A percentile compares a stretch with the other conserved stretches of the same genome.
phyloP scores from a whole-genome alignment of 2,329 filamentous ascomycete genomes.

The Penicillium sp. region DNA sequence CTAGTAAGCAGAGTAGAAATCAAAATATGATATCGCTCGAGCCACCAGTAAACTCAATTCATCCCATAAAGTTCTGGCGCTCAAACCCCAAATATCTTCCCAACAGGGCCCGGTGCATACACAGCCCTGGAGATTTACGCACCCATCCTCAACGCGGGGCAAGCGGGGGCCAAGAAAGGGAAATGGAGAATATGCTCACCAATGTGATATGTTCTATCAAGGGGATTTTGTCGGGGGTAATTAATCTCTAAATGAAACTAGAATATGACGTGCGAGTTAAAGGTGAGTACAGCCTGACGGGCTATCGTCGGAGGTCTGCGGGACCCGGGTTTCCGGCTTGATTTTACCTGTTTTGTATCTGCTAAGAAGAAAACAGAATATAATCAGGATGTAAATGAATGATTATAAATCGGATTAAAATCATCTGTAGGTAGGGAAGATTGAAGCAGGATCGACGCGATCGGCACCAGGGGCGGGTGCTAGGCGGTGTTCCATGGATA shows the following conservation, averaged over 20 bases:
- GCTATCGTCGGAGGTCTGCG: too few relatives aligned
- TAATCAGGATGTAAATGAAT: too few relatives aligned
- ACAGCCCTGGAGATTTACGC: neutral
- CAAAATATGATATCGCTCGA: neutral
- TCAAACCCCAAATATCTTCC: neutral
- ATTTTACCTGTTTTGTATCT: too few relatives aligned
- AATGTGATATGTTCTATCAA: neutral
- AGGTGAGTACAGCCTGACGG: neutral
- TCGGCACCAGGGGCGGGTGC: conserved; percentile 11
- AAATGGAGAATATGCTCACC: neutral
- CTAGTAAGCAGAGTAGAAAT: neutral
- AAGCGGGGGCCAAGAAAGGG: neutral
- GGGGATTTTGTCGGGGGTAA: neutral
- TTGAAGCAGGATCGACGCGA: conserved; percentile 16
- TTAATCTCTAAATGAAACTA: neutral
- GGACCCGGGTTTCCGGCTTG: too few relatives aligned
- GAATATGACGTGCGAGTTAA: neutral
- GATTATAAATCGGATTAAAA: too few relatives aligned
- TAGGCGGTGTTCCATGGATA: conserved; percentile 16
- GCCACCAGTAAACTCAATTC: neutral
- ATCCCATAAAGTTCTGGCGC: neutral
- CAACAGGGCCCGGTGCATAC: neutral
- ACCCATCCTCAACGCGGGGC: neutral
- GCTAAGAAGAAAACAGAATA: too few relatives aligned
- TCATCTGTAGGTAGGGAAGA: neutral